These are phyloP conservation scores for Rhynchospora pubera DNA, from an alignment of 176 grass and related monocot genomes.

Conservation along the genomic window DNA sequence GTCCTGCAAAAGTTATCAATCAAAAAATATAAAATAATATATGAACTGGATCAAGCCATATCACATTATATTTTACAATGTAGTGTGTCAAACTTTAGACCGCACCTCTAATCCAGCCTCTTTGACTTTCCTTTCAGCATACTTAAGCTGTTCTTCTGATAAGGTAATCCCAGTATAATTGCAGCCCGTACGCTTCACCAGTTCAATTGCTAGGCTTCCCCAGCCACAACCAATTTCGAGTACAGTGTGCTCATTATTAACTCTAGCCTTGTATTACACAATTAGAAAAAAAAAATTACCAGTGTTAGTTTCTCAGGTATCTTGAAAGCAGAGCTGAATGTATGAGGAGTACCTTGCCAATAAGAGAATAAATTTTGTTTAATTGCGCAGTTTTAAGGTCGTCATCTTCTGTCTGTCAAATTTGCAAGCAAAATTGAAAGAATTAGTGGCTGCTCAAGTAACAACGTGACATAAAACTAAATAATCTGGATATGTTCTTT, in stretches of 20 bases:
- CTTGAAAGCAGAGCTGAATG: too few relatives aligned
- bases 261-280: conserved; percentile 39
- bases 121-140: conserved; percentile 40
- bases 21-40: background rate
- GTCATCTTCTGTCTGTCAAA: conserved; percentile 49
- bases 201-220: conserved; percentile 61
- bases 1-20: conserved; percentile 26
- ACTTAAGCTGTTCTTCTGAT: conserved; percentile 62
- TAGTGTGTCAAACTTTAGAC: too few relatives aligned
- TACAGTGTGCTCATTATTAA: conserved; percentile 51
- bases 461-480: too few relatives aligned
- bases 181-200: conserved; percentile 67
- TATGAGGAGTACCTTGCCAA: conserved; percentile 46
- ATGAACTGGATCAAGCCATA: too few relatives aligned
- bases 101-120: conserved; percentile 61
- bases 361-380: conserved; percentile 50
- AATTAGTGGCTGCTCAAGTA: too few relatives aligned
- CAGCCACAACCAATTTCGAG: conserved; percentile 80
- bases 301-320: too few relatives aligned
- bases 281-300: background rate
- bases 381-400: conserved; percentile 58
- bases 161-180: conserved; percentile 77
- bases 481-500: too few relatives aligned
- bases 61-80: too few relatives aligned
- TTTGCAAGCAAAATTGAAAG: background rate